Base-by-base conservation (phyloP, 2,329 filamentous ascomycete species). In the Alternaria sp. region DNA sequence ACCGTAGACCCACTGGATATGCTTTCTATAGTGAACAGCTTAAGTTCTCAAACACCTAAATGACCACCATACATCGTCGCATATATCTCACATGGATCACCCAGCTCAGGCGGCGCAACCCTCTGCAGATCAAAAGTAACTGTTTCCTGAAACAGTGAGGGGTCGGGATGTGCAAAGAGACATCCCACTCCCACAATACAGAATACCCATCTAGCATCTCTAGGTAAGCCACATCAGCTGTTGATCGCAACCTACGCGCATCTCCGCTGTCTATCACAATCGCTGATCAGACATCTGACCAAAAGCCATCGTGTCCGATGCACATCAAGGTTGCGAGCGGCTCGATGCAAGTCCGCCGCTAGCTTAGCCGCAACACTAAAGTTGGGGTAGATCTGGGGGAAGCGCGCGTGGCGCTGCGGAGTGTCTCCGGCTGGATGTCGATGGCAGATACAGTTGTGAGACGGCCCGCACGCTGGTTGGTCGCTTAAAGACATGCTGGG, bases 361-460 rank as follows among this genome's bases (percentile, higher is more conserved):
- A 21, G 49, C 20, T 14, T 53, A 41, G 28, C 20, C 49, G 14
- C 14, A 14, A 18, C 30, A 21, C 49, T 37, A 53, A 9, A 37
- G 9, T 37, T 41, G 49, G 20, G 49, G 20, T 53, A 41, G 33
- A 53, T 23, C 49, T 37, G 49, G 49, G 49, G 28, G 25, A 53
- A 18, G 20, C 30, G 26, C 49, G 37, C 20, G 21, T 37, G 28
- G 49, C 30, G 20, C 11, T 18, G 20, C 49, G 49, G 49, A 41
- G 12, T 20, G 14, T 53, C 12, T 10, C 28, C 20, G 49, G 20
- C 23, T 41, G 49, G 49, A 23, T 3, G 2, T 53, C 23, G 49
- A 14, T 15, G 15, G 20, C 5, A 14, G 20, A 4, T n/a, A 37
- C 18, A 21, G 12, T 23, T 11, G 7, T 0, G 15, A 37, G 33